These are phyloP conservation scores for Ophiostoma ulmi DNA, from an alignment of 2,329 filamentous ascomycete genomes.

Conservation along the genomic window DNA sequence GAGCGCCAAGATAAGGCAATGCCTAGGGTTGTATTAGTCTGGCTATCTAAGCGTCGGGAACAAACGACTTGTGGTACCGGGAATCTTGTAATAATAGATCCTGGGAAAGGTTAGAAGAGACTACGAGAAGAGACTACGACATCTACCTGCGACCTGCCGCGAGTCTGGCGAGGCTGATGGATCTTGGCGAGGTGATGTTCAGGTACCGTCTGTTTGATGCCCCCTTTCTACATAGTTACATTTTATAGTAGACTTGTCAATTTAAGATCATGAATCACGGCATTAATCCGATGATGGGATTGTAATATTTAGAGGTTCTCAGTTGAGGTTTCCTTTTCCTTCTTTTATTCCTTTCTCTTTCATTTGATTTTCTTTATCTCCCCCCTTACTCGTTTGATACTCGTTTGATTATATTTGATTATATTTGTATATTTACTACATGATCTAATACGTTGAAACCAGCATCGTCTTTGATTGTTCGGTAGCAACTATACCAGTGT, in stretches of 20 bases:
- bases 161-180: neutral
- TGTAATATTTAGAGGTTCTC: too few relatives aligned
- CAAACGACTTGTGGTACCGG: neutral
- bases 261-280: neutral
- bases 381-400: too few relatives aligned
- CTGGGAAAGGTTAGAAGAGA: neutral
- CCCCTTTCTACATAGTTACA: neutral
- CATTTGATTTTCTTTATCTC: too few relatives aligned
- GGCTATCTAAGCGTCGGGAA: neutral
- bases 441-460: neutral
- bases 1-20: slow-evolving; percentile 1
- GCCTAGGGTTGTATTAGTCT: neutral
- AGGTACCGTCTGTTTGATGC: neutral
- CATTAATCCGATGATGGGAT: neutral
- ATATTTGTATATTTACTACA: too few relatives aligned
- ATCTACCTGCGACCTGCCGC: too few relatives aligned
- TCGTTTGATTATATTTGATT: too few relatives aligned
- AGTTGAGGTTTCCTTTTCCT: too few relatives aligned
- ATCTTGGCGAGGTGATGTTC: neutral
- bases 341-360: too few relatives aligned
- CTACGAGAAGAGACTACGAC: neutral
- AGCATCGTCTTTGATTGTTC: too few relatives aligned
- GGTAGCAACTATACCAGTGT: too few relatives aligned
- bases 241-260: too few relatives aligned
- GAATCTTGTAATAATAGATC: neutral